Base-by-base conservation (phyloP, 192 early-diverging fungal species). In the Chytriomyces hyalinus region DNA sequence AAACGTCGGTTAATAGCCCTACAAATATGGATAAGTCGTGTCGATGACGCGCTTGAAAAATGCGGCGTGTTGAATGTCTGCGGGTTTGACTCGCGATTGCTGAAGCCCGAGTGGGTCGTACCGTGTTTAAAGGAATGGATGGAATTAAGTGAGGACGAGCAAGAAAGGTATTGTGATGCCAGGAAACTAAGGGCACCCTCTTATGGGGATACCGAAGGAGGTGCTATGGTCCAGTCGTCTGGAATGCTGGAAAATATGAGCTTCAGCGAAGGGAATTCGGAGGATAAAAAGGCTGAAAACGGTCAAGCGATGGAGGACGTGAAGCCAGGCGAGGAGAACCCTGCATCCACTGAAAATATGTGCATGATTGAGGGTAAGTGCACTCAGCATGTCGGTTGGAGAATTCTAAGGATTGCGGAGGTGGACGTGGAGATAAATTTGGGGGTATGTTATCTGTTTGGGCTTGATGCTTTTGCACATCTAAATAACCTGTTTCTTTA, bases 341-440 rank as follows among this genome's bases (percentile, higher is more conserved):
- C 36, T 36, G 36, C 36, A 36, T 36, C 36, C 36, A 36, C 36
- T 36, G 36, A 36, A 36, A 36, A 65, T 65, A 60, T 60, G 22
- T 71, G 69, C 44, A 50, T 71, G 49, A 49, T 60, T 8, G 15
- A 45, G 9, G 69, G 69, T 4, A 71, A 71, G 36, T 71, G 69
- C 50, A 49, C 69, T 5, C 69, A 60, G 9, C 69, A 71, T 59
- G 44, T 71, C 57, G 69, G 69, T 2, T 71, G 69, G 69, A 71
- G 44, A 53, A 71, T 71, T 11, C 57, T 71, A 44, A 20, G 57
- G 15, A 28, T 71, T 28, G 50, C 69, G 3, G 51, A 71, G 57
- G 57, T 60, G 4, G 69, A 71, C 15, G 57, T 51, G 9, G 69
- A 71, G 26, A 71, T 71, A 10, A 71, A 71, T 45, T 71, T 71